Percentiles rank a stretch among this genome's conserved stretches.
These are phyloP conservation scores for Bipolaris zeicola DNA, from an alignment of 2,329 filamentous ascomycete species.

Conservation along the genomic window DNA sequence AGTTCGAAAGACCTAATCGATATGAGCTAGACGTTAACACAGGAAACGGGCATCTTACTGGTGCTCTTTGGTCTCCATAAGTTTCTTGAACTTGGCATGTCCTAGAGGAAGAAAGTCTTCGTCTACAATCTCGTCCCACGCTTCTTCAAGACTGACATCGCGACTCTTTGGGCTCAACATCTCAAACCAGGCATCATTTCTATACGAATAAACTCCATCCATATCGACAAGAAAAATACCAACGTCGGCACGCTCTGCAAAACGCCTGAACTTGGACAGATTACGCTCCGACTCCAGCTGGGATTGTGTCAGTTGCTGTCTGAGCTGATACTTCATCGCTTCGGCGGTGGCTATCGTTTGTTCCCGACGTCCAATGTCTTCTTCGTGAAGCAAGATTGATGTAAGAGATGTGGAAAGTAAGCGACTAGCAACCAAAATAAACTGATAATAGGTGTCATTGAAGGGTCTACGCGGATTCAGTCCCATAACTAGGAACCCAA, in stretches of 20 bases:
- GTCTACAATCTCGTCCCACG: constrained; percentile 27
- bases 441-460: constrained; percentile 49
- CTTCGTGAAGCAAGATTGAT: constrained; percentile 48
- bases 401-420: constrained; percentile 48
- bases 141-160: constrained; percentile 21
- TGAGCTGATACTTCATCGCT: constrained; percentile 44
- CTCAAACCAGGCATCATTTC: constrained; percentile 49
- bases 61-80: constrained; percentile 24
- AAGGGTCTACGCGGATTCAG: constrained; percentile 48
- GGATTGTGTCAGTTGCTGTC: constrained; percentile 38
- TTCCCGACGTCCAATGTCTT: constrained; percentile 45
- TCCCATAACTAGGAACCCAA: constrained; percentile 50
- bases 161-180: constrained; percentile 32
- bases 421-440: constrained; percentile 43
- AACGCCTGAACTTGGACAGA: constrained; percentile 45
- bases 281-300: constrained; percentile 41
- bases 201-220: constrained; percentile 47
- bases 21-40: neutral
- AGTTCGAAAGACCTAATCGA: constrained; percentile 40
- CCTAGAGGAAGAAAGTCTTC: constrained; percentile 20
- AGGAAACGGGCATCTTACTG: constrained; percentile 13
- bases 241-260: constrained; percentile 49
- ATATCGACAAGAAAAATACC: constrained; percentile 50
- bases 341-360: constrained; percentile 41
- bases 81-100: constrained; percentile 19